These are phyloP conservation scores for Nitzschia sp. DNA, from an alignment of 108 stramenopile genomes.

Conservation along the genomic window DNA sequence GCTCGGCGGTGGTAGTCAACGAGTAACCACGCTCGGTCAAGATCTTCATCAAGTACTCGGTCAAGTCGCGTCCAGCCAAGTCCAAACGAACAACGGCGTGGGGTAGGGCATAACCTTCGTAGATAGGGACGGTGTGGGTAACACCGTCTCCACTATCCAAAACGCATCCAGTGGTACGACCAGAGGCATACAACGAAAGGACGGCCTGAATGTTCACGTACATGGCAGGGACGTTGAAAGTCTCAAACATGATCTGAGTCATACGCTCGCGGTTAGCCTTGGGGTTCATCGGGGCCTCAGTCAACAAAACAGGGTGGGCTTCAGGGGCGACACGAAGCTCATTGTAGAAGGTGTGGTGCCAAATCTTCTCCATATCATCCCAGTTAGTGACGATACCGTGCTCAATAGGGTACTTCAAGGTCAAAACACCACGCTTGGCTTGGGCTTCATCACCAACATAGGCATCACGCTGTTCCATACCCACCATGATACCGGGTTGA, in stretches of 20 bases:
- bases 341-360: conserved; percentile 99
- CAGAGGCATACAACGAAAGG: conserved; percentile 92
- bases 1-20: conserved; percentile 92
- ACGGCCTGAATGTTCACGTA: conserved; percentile 99
- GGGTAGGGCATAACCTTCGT: conserved; percentile 96
- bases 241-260: conserved; percentile 99
- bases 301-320: conserved; percentile 99
- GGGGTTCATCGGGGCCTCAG: conserved; percentile 99
- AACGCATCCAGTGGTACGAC: conserved; percentile 95
- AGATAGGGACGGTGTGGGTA: conserved; percentile 95
- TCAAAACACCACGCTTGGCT: conserved; percentile 97
- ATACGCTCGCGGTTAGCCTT: conserved; percentile 99
- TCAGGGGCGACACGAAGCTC: conserved; percentile 95
- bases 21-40: conserved; percentile 95
- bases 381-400: conserved; percentile 99
- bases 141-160: conserved; percentile 95
- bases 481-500: conserved; percentile 98
- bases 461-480: conserved; percentile 99
- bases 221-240: conserved; percentile 99
- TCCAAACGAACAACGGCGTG: conserved; percentile 94
- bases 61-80: conserved; percentile 94
- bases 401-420: conserved; percentile 99
- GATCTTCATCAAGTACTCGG: conserved; percentile 95
- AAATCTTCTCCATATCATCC: conserved; percentile 99
- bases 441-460: conserved; percentile 99